phyloP scores from a whole-genome alignment of 164 flowering plant species.

The Dillenia suffruticosa region DNA sequence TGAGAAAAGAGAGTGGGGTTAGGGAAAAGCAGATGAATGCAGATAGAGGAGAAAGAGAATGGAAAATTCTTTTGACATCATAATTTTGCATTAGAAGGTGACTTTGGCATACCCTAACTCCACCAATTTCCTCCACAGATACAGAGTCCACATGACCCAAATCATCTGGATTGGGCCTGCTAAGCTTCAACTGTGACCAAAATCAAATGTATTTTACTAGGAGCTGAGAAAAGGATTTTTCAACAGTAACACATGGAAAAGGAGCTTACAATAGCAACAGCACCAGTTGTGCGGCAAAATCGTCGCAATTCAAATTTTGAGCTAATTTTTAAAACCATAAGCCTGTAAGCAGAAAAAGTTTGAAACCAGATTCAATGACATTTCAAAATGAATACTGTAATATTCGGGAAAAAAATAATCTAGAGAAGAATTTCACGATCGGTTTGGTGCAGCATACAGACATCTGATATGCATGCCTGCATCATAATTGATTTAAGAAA shows the following conservation, averaged over 20 bases:
- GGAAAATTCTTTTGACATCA: background rate
- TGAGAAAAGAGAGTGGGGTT: background rate
- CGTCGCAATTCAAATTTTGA: constrained; percentile 93
- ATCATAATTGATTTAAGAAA: background rate
- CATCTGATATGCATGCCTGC: background rate
- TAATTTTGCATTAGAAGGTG: background rate
- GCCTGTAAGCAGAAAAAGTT: constrained; percentile 39
- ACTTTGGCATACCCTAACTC: constrained; percentile 52
- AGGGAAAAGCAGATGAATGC: background rate
- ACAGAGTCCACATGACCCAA: constrained; percentile 85
- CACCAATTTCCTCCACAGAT: constrained; percentile 96
- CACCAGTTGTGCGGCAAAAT: constrained; percentile 93
- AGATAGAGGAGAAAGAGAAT: background rate
- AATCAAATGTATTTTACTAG: constrained; percentile 2
- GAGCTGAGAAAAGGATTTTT: background rate
- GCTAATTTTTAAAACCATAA: constrained; percentile 92
- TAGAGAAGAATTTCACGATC: background rate
- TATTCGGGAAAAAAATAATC: background rate
- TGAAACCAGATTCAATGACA: background rate
- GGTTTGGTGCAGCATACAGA: background rate
- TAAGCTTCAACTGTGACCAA: constrained; percentile 73
- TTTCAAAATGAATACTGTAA: background rate
- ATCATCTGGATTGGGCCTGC: constrained; percentile 82
- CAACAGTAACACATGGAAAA: background rate
- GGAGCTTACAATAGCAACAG: constrained; percentile 69